Conservation (phyloP, 495 filamentous ascomycete genomes). For the Tuber brumale region DNA sequence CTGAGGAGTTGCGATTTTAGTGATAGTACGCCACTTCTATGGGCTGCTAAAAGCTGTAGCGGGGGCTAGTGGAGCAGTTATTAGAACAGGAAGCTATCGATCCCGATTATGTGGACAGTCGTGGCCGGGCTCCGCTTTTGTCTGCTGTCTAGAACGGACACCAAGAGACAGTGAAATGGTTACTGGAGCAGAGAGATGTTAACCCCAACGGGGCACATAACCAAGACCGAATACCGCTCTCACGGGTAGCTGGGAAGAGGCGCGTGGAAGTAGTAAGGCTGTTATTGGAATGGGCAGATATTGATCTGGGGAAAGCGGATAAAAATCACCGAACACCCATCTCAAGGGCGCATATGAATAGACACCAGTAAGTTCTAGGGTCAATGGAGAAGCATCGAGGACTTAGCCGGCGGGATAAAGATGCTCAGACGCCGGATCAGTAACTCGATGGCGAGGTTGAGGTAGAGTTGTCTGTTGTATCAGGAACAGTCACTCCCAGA, state of each 20-base stretch:
- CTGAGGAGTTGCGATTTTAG: not conserved
- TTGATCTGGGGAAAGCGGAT: not conserved
- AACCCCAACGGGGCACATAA: slow-evolving; percentile 24
- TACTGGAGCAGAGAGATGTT: slow-evolving; percentile 33
- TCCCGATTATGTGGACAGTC: not conserved
- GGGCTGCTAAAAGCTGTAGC: not conserved
- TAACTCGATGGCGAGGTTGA: not conserved
- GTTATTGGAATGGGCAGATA: slow-evolving; percentile 25
- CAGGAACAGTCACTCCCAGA: not conserved
- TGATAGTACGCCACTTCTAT: not conserved
- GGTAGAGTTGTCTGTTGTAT: not conserved
- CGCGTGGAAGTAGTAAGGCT: slow-evolving; percentile 31
- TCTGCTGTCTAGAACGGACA: not conserved
- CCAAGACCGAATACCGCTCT: slow-evolving; percentile 37
- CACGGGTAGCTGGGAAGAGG: slow-evolving; percentile 38
- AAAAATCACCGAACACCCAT: not conserved
- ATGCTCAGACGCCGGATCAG: not conserved
- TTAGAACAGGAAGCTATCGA: not conserved
- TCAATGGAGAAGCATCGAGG: not conserved
- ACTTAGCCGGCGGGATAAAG: not conserved
- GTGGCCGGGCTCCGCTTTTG: not conserved
- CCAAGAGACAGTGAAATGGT: not conserved
- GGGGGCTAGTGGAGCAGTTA: not conserved
- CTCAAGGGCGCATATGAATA: not conserved
- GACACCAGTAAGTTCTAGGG: not conserved